These are phyloP conservation scores for Penicillium manginii DNA, from an alignment of 495 filamentous ascomycete species.

Conservation along the genomic window DNA sequence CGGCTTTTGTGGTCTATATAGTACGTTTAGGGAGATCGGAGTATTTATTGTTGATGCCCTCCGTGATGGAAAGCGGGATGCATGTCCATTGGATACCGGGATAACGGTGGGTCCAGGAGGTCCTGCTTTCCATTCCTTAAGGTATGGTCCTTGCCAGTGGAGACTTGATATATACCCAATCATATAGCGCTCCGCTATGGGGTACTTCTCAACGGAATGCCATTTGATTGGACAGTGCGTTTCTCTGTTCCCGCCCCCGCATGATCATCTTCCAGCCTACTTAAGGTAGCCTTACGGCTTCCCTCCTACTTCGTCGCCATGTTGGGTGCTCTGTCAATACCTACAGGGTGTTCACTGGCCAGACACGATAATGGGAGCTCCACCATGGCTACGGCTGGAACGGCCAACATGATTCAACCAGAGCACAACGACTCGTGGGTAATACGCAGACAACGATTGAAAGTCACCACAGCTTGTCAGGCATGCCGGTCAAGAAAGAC, in stretches of 20 bases:
- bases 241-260: neutral
- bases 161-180: neutral
- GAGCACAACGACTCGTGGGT: constrained; percentile 1
- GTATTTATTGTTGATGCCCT: constrained; percentile 4
- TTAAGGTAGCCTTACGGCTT: too few relatives aligned
- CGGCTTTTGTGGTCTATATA: neutral
- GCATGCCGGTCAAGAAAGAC: constrained; percentile 26
- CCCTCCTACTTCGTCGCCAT: too few relatives aligned
- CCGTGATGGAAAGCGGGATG: constrained; percentile 1
- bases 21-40: constrained; percentile 1
- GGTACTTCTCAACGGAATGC: neutral
- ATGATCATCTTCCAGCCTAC: too few relatives aligned
- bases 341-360: too few relatives aligned
- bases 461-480: constrained; percentile 26
- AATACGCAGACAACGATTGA: constrained; percentile 18
- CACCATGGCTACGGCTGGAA: neutral
- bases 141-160: too few relatives aligned
- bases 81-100: constrained; percentile 4
- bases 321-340: too few relatives aligned
- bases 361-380: too few relatives aligned
- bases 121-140: too few relatives aligned
- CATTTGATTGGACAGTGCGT: neutral
- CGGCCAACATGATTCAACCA: constrained; percentile 1
- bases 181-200: neutral
- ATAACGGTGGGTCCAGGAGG: neutral